Evolutionary conservation across 805 yeast species (phyloP).

Genomic region (Nakazawaea ambrosiae): DNA sequence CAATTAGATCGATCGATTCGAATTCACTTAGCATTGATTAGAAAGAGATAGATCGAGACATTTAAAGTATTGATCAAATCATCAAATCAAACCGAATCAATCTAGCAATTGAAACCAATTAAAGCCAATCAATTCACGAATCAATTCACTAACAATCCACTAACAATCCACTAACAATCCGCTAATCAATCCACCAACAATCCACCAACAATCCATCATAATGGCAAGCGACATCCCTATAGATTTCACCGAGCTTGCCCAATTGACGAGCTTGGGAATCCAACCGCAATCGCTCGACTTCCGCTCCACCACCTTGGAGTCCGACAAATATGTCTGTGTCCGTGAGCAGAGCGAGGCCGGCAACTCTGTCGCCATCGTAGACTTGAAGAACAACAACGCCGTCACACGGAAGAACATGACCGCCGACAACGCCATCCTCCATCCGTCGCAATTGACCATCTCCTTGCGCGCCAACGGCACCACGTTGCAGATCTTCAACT

Average conservation of each 20-base stretch:
- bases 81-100: too few species aligned
- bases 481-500: conserved; percentile 88
- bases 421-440: conserved; percentile 97
- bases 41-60: too few species aligned
- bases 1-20: too few species aligned
- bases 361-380: conserved; percentile 91
- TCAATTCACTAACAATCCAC: too few species aligned
- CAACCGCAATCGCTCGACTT: conserved; percentile 81
- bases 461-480: conserved; percentile 95
- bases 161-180: too few species aligned
- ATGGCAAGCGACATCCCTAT: conserved; percentile 68
- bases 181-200: too few species aligned
- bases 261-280: conserved; percentile 80
- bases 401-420: conserved; percentile 89
- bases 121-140: too few species aligned
- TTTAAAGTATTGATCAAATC: too few species aligned
- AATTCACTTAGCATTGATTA: too few species aligned
- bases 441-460: conserved; percentile 82
- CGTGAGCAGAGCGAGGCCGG: conserved; percentile 59
- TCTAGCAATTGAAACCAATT: too few species aligned
- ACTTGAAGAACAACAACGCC: conserved; percentile 69
- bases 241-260: conserved; percentile 92
- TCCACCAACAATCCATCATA: background rate
- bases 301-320: conserved; percentile 89
- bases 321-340: conserved; percentile 83